Base-by-base conservation (phyloP, 306 rosid genomes). In the Cicer cuneatum region DNA sequence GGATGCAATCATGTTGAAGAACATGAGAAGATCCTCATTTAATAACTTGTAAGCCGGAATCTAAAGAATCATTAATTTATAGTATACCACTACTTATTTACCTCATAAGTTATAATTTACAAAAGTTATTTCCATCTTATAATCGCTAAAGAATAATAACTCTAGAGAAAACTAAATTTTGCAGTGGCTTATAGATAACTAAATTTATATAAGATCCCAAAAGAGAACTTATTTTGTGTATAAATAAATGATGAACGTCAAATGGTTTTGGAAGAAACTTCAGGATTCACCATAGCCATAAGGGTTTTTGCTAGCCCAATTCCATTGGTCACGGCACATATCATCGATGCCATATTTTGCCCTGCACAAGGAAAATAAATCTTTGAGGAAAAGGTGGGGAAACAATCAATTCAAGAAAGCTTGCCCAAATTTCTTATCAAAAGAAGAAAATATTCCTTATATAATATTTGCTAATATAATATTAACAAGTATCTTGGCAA, bases 241-340 rank as follows among this genome's bases (percentile, higher is more conserved):
- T 67, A 52, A 53, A 58, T 75, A 37, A 37, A 67, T 68, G 47
- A 79, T 78, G 52, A 69, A 59, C 38, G 33, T 76, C 81, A 81
- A 1, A 72, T 73, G 64, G 69, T 56, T 1, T 72, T 73, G 64
- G 61, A 60, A 51, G 87, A 74, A 43, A 81, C 79, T 40, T 82
- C 71, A 77, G 9, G 96, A 37, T 79, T 45, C 89, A 80, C 51
- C 90, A 73, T 92, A 92, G 80, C 99, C 99, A 42, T 86, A 92
- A 10, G 97, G 99, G 52, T 94, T 91, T 83, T 90, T 88, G 90
- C 97, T 91, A 37, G 99, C 96, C 99, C 99, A 94, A 79, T 94
- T 94, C 99, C 99, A 94, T 85, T 94, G 99, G 84, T 94, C 99
- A 63, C 89, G 89, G 69, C 95, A 91, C 99, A 94, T 94, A 66